Percentiles rank a stretch among this genome's conserved stretches.
Evolutionary conservation across 2,329 filamentous ascomycete genomes (phyloP).

Genomic region (Aspergillus tanneri): DNA sequence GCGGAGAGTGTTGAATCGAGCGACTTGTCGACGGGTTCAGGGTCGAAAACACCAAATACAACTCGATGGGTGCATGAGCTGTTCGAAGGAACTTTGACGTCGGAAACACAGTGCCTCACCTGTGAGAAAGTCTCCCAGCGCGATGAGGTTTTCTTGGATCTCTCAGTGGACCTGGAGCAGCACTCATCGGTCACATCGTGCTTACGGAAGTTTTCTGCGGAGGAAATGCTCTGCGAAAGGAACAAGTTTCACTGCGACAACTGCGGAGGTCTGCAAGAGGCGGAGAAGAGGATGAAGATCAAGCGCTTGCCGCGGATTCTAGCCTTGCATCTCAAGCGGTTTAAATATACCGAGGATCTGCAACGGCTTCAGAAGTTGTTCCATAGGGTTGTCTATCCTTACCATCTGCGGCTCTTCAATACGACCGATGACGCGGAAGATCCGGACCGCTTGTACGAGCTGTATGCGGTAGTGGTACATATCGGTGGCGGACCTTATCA

Average conservation of each 20-base stretch:
- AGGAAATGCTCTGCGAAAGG: slow-evolving; percentile 96
- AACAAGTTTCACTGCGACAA: slow-evolving; percentile 99
- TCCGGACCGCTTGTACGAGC: slow-evolving; percentile 88
- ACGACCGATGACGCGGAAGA: slow-evolving; percentile 94
- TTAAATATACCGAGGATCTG: slow-evolving; percentile 97
- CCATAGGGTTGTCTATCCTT: slow-evolving; percentile 94
- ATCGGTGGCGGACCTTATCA: slow-evolving; percentile 97
- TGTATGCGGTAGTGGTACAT: slow-evolving; percentile 96
- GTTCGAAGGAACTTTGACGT: slow-evolving; percentile 91
- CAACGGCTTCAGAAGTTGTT: slow-evolving; percentile 94
- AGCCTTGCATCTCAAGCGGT: slow-evolving; percentile 89
- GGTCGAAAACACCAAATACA: slow-evolving; percentile 60
- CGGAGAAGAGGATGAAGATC: slow-evolving; percentile 99
- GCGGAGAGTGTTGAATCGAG: slow-evolving; percentile 48
- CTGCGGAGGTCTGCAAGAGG: slow-evolving; percentile 93
- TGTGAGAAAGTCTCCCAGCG: slow-evolving; percentile 94
- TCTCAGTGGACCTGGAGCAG: slow-evolving; percentile 93
- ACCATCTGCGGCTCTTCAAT: slow-evolving; percentile 94
- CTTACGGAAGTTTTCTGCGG: slow-evolving; percentile 90
- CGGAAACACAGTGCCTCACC: slow-evolving; percentile 92
- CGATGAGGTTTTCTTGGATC: slow-evolving; percentile 91
- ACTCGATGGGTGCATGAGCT: slow-evolving; percentile 95
- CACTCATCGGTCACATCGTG: slow-evolving; percentile 96
- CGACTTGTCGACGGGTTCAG: slow-evolving; percentile 52
- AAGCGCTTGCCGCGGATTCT: slow-evolving; percentile 89